Conservation (phyloP, 2,329 filamentous ascomycete genomes). For the Karstenula rhodostoma region DNA sequence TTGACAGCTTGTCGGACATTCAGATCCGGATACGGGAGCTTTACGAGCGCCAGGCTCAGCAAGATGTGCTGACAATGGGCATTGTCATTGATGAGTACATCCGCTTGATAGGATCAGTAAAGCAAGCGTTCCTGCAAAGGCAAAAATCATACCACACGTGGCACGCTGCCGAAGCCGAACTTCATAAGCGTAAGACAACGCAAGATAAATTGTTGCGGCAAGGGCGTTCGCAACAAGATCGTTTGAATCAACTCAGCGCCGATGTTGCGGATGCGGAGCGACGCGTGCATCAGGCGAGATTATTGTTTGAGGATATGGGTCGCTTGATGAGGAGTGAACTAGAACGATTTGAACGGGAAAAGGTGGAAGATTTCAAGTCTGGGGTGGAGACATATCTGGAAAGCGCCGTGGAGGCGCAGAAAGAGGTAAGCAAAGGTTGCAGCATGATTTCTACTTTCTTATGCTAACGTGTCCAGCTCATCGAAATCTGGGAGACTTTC, state of each 20-base stretch:
- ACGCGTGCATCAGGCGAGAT: constrained; percentile 85
- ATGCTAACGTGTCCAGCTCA: constrained; percentile 58
- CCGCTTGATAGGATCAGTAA: constrained; percentile 91
- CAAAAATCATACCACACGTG: constrained; percentile 96
- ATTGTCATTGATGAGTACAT: constrained; percentile 99
- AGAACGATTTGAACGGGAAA: constrained; percentile 93
- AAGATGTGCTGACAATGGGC: constrained; percentile 93
- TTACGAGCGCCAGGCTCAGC: constrained; percentile 95
- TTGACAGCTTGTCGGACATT: constrained; percentile 90
- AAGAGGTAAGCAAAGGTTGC: constrained; percentile 73
- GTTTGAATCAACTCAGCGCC: constrained; percentile 88
- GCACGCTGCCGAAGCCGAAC: constrained; percentile 88
- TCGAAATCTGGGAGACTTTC: constrained; percentile 98
- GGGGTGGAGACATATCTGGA: constrained; percentile 98
- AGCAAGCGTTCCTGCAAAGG: constrained; percentile 88
- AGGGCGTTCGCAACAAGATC: constrained; percentile 94
- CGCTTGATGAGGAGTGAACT: constrained; percentile 88
- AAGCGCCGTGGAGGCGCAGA: constrained; percentile 96
- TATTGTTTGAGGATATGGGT: constrained; percentile 98
- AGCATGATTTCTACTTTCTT: background rate
- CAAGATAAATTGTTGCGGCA: constrained; percentile 97
- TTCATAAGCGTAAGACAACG: constrained; percentile 85
- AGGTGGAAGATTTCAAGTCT: constrained; percentile 99
- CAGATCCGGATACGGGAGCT: constrained; percentile 94
- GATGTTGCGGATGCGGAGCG: constrained; percentile 96